Base-by-base conservation (phyloP, 2,329 filamentous ascomycete genomes). In the Venturia oleaginea region DNA sequence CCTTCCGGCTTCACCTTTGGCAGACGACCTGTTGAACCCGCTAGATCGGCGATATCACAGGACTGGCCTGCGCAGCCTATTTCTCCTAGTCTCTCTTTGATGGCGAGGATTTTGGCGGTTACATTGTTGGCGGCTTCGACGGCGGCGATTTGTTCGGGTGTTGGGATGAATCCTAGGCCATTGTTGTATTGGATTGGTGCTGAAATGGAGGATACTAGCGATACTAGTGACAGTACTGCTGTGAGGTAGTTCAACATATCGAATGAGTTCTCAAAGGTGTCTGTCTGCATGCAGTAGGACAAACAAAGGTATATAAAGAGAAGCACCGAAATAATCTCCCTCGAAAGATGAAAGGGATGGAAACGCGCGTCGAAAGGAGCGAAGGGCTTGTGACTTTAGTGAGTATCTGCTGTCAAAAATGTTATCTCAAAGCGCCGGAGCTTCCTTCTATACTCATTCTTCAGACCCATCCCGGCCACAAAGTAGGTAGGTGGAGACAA, bases 91-190 rank as follows among this genome's bases (percentile, higher is more conserved):
- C 61, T 46, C 2, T 42, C 40, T 24, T 62, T 22, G 24, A 48
- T 46, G 46, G 37, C 61, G 61, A 48, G 32, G 8, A 46, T 30
- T 27, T 54, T 40, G 37, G 59, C 59, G 13, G 59, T 42, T n/a
- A 40, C 37, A 60, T 27, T 43, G 59, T 60, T 40, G 59, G 59
- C 59, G n/a, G 59, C 59, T 42, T 60, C 59, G n/a, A 43, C 59
- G n/a, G 37, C 40, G n/a, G 32, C 34, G 37, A 60, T 60, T 42
- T 60, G 59, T 40, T n/a, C 24, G 30, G 4, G 2, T 11, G 24
- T 22, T 43, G 59, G 59, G 32, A 40, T 42, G 34, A 30, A 48
- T 2, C 42, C 38, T 42, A 54, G 22, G 11, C 42, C 40, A 55
- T 43, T 63, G 37, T 54, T 27, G 61, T 30, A 24, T 17, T 32